Evolutionary conservation across 108 stramenopile species (phyloP).

Genomic region (Nitzschia putrida): DNA sequence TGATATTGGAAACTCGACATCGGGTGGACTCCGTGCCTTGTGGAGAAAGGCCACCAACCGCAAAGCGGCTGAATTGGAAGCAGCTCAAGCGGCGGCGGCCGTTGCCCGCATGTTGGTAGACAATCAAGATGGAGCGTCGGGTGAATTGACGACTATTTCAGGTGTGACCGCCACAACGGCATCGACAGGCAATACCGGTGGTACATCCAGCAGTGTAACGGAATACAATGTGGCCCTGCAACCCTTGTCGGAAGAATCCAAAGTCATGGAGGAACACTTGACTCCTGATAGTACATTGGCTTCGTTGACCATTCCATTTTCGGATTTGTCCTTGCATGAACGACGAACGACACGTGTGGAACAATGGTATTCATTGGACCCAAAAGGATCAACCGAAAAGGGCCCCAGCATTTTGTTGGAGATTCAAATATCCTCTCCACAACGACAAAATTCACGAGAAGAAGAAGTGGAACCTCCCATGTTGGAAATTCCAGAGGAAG

Average conservation of each 20-base stretch:
- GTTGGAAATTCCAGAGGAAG: neutral
- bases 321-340: slow-evolving; percentile 51
- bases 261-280: neutral
- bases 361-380: slow-evolving; percentile 67
- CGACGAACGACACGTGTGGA: slow-evolving; percentile 60
- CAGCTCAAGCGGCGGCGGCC: slow-evolving; percentile 52
- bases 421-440: slow-evolving; percentile 57
- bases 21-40: slow-evolving; percentile 13
- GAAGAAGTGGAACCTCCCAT: slow-evolving; percentile 51
- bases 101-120: slow-evolving; percentile 45
- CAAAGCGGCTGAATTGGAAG: slow-evolving; percentile 34
- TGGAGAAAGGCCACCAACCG: slow-evolving; percentile 18
- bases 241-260: neutral
- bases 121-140: slow-evolving; percentile 11
- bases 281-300: slow-evolving; percentile 63
- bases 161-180: neutral
- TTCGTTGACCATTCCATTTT: slow-evolving; percentile 65
- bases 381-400: slow-evolving; percentile 28
- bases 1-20: neutral
- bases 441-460: slow-evolving; percentile 62
- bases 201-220: neutral
- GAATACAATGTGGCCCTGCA: slow-evolving; percentile 30
- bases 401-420: slow-evolving; percentile 80
- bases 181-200: neutral
- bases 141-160: neutral